A percentile compares a stretch with the other conserved stretches of the same genome.
Conservation (phyloP, 495 filamentous ascomycete species). For the Neurospora tetraspora region DNA sequence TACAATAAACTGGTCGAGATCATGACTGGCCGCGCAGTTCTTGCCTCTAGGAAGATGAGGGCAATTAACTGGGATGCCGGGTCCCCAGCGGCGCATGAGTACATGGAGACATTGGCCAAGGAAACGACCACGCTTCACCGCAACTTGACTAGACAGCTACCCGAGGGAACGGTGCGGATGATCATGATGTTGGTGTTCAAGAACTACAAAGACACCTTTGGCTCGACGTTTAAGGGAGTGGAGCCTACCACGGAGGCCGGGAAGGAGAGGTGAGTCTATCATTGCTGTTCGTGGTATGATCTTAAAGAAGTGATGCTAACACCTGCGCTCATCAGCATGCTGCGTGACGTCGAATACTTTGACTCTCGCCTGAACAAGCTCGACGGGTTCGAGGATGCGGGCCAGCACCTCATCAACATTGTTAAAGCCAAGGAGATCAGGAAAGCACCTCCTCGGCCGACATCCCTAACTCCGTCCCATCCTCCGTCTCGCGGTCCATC, state of each 20-base stretch:
- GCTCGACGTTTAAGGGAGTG: conserved; percentile 60
- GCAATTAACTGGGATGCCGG: conserved; percentile 61
- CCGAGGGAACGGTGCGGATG: conserved; percentile 63
- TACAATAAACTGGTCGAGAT: conserved; percentile 95
- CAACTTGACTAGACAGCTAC: conserved; percentile 76
- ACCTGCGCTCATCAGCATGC: conserved; percentile 47
- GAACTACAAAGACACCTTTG: conserved; percentile 77
- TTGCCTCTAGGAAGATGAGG: conserved; percentile 66
- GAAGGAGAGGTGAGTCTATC: conserved; percentile 54
- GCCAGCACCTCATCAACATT: conserved; percentile 55
- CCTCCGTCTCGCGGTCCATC: neutral
- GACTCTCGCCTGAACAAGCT: conserved; percentile 63
- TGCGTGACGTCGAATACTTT: conserved; percentile 71
- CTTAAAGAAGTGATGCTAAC: conserved; percentile 6
- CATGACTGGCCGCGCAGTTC: conserved; percentile 68
- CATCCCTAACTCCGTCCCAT: neutral
- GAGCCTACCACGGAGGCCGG: conserved; percentile 55
- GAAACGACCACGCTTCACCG: conserved; percentile 84
- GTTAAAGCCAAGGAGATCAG: conserved; percentile 51
- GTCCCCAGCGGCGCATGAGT: conserved; percentile 42
- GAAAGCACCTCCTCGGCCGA: conserved; percentile 4
- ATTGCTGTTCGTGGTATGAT: too few relatives aligned
- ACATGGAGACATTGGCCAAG: conserved; percentile 86
- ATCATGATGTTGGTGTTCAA: conserved; percentile 89
- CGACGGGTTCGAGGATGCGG: conserved; percentile 66